Conservation (phyloP, 2,329 filamentous ascomycete genomes). For the Xylariaceae sp. region DNA sequence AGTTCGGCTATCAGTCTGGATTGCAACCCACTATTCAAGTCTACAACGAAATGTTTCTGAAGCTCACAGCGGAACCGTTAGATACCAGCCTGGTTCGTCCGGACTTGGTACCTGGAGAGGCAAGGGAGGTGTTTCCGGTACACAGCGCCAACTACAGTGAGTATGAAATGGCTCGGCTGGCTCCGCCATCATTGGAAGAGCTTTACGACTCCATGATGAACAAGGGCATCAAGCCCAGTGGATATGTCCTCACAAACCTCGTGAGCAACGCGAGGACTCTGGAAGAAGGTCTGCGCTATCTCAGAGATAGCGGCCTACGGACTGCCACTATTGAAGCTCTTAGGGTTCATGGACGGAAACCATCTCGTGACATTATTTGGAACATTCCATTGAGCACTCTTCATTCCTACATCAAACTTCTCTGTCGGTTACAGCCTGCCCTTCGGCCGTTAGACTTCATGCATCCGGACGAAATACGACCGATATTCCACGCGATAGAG, state of each 20-base stretch:
- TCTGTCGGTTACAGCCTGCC: slow-evolving; percentile 40
- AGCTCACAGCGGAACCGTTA: slow-evolving; percentile 40
- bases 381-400: slow-evolving; percentile 34
- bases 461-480: slow-evolving; percentile 20
- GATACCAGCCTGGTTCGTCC: slow-evolving; percentile 21
- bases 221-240: slow-evolving; percentile 45
- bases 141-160: slow-evolving; percentile 55
- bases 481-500: slow-evolving; percentile 34
- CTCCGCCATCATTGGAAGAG: slow-evolving; percentile 53
- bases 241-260: slow-evolving; percentile 49
- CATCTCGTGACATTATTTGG: slow-evolving; percentile 22
- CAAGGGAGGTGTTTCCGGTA: slow-evolving; percentile 48
- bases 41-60: slow-evolving; percentile 57
- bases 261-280: slow-evolving; percentile 48
- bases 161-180: slow-evolving; percentile 58
- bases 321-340: slow-evolving; percentile 20
- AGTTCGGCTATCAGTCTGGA: slow-evolving; percentile 15
- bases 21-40: slow-evolving; percentile 41
- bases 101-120: slow-evolving; percentile 53
- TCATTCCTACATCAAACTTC: slow-evolving; percentile 49
- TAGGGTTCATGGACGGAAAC: slow-evolving; percentile 13
- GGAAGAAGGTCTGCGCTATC: slow-evolving; percentile 44
- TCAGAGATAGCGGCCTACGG: slow-evolving; percentile 41
- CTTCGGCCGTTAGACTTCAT: slow-evolving; percentile 21
- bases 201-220: slow-evolving; percentile 56